Evolutionary conservation across 2,329 filamentous ascomycete species (phyloP), one percentile per base, ranked within the genome.

Genomic region (Ceratocystis smalleyi): DNA sequence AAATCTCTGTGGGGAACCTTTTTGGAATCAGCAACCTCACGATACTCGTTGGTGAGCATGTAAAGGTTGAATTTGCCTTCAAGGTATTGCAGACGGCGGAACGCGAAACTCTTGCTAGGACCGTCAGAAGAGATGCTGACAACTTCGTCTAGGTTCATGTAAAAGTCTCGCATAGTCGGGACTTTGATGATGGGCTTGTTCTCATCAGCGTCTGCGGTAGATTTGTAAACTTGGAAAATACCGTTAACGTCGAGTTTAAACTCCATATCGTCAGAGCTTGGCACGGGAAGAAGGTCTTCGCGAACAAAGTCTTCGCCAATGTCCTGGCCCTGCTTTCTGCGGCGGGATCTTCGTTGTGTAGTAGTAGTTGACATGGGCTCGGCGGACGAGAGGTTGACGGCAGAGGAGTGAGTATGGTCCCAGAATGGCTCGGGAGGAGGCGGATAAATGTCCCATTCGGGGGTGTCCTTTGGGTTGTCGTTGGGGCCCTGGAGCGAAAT

Each of bases 31-130:
- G 94, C 92, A 62, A 95, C 94, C 75, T 99, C 94, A 72, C 97
- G 91, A 69, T 97, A 97, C 74, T 96, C 94, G 72, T 99, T 97
- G 66, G 97, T 78, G 35, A 99, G 82, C 24, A 86, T 83, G 72
- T 99, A 96, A 24, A 99, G 81, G 72, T 96, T 95, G 76, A 96
- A 99, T 72, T 96, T 96, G 67, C 91, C 92, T 76, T 99, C 94
- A 7, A 99, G 78, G 72, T 97, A 99, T 70, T 96, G 92, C 59
- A 99, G 80, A 10, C 95, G 86, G 64, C 92, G 86, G 74, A 95
- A 99, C 1, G 94, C 92, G 74, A 97, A 97, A 71, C 91, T 96
- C 76, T 99, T 99, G 74, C 87, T 92, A 0, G 94, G 94, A 0
- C 94, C 94, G 65, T 99, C 92, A 0, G 91, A 95, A 0, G 91